These are phyloP conservation scores for Balamuthia mandrillaris DNA, from an alignment of 208 protist species.

Conservation along the genomic window DNA sequence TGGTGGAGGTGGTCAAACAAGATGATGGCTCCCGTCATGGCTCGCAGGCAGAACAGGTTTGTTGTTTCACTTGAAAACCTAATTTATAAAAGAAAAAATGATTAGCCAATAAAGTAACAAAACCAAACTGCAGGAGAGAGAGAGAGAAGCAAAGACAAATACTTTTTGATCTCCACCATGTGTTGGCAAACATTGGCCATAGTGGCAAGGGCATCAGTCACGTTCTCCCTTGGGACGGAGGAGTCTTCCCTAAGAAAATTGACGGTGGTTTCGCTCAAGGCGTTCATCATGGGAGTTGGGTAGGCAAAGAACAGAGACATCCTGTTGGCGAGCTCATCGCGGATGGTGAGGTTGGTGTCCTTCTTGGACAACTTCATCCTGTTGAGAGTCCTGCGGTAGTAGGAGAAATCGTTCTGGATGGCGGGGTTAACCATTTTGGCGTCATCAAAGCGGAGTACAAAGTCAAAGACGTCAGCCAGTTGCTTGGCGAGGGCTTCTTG, in stretches of 20 bases:
- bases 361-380: constrained; percentile 73
- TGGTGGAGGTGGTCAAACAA: constrained; percentile 72
- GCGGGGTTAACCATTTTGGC: constrained; percentile 74
- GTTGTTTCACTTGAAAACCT: constrained; percentile 64
- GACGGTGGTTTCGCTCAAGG: constrained; percentile 58
- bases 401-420: constrained; percentile 79
- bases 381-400: constrained; percentile 76
- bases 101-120: constrained; percentile 32
- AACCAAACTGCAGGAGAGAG: constrained; percentile 10
- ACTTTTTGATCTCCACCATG: constrained; percentile 71
- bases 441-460: constrained; percentile 74
- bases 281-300: constrained; percentile 76
- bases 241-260: constrained; percentile 59
- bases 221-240: constrained; percentile 54
- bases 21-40: constrained; percentile 74
- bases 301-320: constrained; percentile 81
- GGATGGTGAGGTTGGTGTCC: constrained; percentile 47
- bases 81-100: constrained; percentile 1
- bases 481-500: constrained; percentile 77
- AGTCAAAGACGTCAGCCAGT: constrained; percentile 73
- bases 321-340: neutral
- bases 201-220: constrained; percentile 62
- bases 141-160: neutral
- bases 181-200: constrained; percentile 72
- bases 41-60: constrained; percentile 72